Evolutionary conservation across 2,329 filamentous ascomycete genomes (phyloP).

Genomic region (Cryphonectria japonica): DNA sequence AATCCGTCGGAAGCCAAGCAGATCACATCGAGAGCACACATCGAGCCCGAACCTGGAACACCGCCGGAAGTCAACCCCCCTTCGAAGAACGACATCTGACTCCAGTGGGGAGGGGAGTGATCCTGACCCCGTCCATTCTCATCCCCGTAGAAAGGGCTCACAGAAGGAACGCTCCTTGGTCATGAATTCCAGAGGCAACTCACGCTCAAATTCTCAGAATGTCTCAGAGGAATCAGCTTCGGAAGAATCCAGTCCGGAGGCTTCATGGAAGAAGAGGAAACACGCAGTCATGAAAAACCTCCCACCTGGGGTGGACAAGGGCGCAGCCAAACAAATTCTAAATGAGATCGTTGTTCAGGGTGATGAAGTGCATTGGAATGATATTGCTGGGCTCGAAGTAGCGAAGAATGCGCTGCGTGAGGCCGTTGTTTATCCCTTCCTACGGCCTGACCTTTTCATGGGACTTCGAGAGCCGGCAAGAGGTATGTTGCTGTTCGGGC

Average conservation of each 20-base stretch:
- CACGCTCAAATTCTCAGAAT: conserved; percentile 24
- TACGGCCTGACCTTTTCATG: conserved; percentile 94
- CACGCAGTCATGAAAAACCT: conserved; percentile 73
- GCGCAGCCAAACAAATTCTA: conserved; percentile 86
- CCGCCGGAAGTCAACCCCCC: conserved; percentile 17
- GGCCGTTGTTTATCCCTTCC: conserved; percentile 94
- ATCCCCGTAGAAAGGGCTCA: conserved; percentile 21
- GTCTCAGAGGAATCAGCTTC: conserved; percentile 44
- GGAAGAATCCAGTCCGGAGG: conserved; percentile 45
- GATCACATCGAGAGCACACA: conserved; percentile 15
- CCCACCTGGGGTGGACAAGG: conserved; percentile 79
- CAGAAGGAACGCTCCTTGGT: conserved; percentile 22
- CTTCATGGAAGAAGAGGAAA: conserved; percentile 65
- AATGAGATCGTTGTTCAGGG: conserved; percentile 95
- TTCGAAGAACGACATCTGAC: conserved; percentile 25
- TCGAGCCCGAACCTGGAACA: conserved; percentile 19
- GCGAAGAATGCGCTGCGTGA: conserved; percentile 94
- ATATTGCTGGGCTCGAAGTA: conserved; percentile 86
- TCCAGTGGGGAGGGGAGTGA: conserved; percentile 27
- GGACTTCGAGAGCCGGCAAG: conserved; percentile 90
- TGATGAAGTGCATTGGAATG: conserved; percentile 92
- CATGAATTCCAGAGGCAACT: conserved; percentile 13
- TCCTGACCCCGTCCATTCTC: conserved; percentile 16
- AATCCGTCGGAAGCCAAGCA: conserved; percentile 29
- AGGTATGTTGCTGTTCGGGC: conserved; percentile 95